Percentiles rank a stretch among this genome's conserved stretches.
Conservation (phyloP, 1,284 basidiomycete species). For the Sporisorium iseilematis-ciliati region DNA sequence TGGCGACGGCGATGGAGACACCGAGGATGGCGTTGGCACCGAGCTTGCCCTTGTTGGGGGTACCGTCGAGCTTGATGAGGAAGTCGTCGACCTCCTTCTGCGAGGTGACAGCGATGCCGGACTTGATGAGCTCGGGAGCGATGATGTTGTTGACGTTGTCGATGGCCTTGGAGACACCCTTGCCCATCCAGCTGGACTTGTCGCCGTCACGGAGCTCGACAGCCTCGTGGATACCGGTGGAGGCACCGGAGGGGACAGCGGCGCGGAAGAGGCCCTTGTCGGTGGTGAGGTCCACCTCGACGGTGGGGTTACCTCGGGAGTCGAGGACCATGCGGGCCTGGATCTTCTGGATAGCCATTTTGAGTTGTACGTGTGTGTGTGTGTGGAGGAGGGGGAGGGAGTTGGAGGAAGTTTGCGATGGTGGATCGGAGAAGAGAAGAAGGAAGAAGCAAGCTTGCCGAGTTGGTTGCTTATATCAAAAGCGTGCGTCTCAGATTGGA, state of each 20-base stretch:
- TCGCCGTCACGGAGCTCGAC: constrained; percentile 98
- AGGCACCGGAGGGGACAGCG: constrained; percentile 96
- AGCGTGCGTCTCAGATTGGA: neutral
- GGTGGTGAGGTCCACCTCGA: constrained; percentile 69
- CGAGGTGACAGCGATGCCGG: constrained; percentile 85
- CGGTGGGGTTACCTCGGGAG: constrained; percentile 70
- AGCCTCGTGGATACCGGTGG: constrained; percentile 97
- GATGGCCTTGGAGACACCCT: constrained; percentile 89
- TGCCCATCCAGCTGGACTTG: constrained; percentile 92
- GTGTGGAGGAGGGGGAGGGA: constrained; percentile 10
- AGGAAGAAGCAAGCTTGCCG: constrained; percentile 8
- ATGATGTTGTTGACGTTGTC: constrained; percentile 93
- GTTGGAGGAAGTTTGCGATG: constrained; percentile 2
- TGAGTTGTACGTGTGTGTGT: constrained; percentile 21
- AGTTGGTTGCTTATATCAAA: constrained; percentile 22
- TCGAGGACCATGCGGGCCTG: constrained; percentile 65
- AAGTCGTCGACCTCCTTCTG: constrained; percentile 99
- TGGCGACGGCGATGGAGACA: constrained; percentile 94
- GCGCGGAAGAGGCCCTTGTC: constrained; percentile 86
- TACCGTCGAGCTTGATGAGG: constrained; percentile 97
- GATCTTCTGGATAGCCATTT: constrained; percentile 64
- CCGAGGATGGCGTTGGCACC: constrained; percentile 99
- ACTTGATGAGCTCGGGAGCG: constrained; percentile 88
- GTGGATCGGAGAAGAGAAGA: constrained; percentile 19
- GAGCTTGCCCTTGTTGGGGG: constrained; percentile 98